Percentiles rank a stretch among this genome's conserved stretches.
phyloP scores from a whole-genome alignment of 208 protist genomes.

The Tritrichomonas foetus region DNA sequence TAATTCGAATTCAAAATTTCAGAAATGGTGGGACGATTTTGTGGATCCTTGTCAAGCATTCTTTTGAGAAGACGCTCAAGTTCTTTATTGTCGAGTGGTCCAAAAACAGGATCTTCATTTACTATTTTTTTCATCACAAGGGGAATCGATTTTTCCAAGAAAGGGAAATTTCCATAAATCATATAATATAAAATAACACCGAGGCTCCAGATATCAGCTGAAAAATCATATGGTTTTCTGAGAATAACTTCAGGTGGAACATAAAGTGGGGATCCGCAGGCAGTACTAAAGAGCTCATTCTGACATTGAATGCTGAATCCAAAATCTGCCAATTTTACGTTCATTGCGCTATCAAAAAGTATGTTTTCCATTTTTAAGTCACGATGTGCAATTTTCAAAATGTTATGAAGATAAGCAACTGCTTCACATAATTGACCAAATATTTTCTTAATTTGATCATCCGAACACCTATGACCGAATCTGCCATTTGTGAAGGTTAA shows the following conservation, averaged over 20 bases:
- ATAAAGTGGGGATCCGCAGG: neutral
- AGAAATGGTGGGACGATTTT: neutral
- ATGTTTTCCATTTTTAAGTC: constrained; percentile 51
- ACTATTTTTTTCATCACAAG: no score
- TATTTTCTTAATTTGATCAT: neutral
- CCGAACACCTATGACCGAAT: no score
- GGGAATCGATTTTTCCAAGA: no score
- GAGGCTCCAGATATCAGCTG: neutral
- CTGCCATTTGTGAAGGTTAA: no score
- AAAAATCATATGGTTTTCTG: neutral
- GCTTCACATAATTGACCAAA: neutral
- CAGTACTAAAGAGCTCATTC: neutral
- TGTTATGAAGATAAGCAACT: constrained; percentile 42
- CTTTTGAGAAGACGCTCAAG: no score
- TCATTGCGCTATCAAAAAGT: constrained; percentile 31
- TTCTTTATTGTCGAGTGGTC: no score
- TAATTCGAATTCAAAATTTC: neutral
- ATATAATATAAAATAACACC: no score
- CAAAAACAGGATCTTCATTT: no score
- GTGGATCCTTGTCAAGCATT: no score
- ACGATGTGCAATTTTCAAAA: constrained; percentile 44
- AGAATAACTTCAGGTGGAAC: constrained; percentile 40
- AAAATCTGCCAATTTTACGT: constrained; percentile 49
- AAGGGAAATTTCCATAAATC: no score
- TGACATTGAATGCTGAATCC: neutral